Conservation (phyloP, 2,329 filamentous ascomycete species). For the Sarocladiaceae sp. region DNA sequence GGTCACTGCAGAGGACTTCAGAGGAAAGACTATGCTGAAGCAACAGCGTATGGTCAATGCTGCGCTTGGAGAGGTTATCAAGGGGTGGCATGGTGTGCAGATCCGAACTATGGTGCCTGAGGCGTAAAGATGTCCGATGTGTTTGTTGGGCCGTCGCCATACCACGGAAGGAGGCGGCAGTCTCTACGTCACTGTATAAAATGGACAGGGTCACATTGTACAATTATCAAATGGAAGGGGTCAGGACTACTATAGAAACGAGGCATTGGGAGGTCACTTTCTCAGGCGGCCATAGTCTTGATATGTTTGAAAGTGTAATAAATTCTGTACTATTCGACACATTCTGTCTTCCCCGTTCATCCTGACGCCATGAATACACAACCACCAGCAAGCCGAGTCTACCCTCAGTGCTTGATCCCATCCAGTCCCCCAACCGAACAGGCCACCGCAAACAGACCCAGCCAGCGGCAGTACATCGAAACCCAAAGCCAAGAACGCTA, state of each 20-base stretch:
- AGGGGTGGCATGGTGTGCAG: conserved; percentile 79
- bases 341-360: not conserved
- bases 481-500: conserved; percentile 10
- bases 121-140: conserved; percentile 5
- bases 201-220: too few species aligned
- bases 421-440: conserved; percentile 9
- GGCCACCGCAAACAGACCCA: not conserved
- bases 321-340: conserved; percentile 2
- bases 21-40: conserved; percentile 68
- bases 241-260: too few species aligned
- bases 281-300: conserved; percentile 5
- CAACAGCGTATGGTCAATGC: conserved; percentile 80
- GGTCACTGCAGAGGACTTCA: conserved; percentile 67
- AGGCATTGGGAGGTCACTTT: too few species aligned
- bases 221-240: too few species aligned
- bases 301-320: conserved; percentile 7
- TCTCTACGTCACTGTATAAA: too few species aligned
- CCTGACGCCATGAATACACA: conserved; percentile 8
- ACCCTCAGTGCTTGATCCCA: not conserved
- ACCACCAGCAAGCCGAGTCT: not conserved
- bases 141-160: too few species aligned
- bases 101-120: conserved; percentile 60
- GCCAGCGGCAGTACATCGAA: not conserved
- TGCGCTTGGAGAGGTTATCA: conserved; percentile 69
- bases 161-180: too few species aligned